Evolutionary conservation across 345 rosid genomes (phyloP), one percentile per base, ranked within the genome.

Genomic region (Arabis hirsuta): DNA sequence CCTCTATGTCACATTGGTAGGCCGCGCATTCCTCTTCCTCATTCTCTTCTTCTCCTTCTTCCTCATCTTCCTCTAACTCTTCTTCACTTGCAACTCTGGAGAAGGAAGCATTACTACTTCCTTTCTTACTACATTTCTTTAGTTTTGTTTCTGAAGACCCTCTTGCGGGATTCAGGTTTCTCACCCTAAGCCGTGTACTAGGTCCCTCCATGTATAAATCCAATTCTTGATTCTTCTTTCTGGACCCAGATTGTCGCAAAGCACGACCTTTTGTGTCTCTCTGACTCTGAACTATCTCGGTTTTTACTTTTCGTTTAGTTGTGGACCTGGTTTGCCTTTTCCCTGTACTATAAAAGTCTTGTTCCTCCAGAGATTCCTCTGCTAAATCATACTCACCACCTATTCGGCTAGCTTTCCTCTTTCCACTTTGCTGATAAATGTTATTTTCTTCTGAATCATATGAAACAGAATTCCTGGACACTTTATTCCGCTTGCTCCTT

Each of bases 1-100:
- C 99, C 39, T 95, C 99, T 55, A 95, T 76, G 67, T 95, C 95
- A 77, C 99, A 95, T 69, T 77, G 80, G 80, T 84, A 81, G 4
- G 22, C 61, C 9, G 55, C 12, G 16, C 79, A 22, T 60, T 79
- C 84, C 58, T 74, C 84, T 51, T 87, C 91, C 14, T 76, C 83
- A 65, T 79, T 83, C 22, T 54, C 53, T 52, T 81, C 92, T 66
- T 52, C 53, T 39, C 78, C 92, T 68, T 85, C 91, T 9, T 32
- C 36, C 7, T 79, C 84, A 27, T 73, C 80, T 32, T 80, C 97
- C 38, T 87, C 83, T 47, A 73, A 80, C 8, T 47, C 44, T 76
- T 81, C 87, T 63, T 76, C 81, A 42, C 65, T 73, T 74, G 53
- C 80, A 62, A 24, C 71, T 82, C 78, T 84, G 4, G 19, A 56